phyloP scores from a whole-genome alignment of 139 green algal genomes.

The Limnomonas spitsbergensis region DNA sequence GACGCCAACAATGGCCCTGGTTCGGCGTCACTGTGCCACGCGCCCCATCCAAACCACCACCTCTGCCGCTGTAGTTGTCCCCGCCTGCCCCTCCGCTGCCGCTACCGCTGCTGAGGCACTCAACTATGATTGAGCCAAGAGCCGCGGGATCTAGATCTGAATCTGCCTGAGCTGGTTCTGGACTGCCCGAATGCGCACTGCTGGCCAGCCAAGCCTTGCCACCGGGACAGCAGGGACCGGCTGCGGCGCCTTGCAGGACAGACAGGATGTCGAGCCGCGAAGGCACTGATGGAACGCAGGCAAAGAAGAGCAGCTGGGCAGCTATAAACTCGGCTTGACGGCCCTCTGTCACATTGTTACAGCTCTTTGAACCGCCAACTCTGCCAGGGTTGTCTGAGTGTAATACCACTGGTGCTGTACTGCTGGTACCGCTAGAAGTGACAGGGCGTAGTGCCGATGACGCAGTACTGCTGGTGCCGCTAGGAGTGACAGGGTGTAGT shows the following conservation, averaged over 20 bases:
- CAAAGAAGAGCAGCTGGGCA: conserved; percentile 31
- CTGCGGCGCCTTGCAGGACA: background rate
- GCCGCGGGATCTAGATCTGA: background rate
- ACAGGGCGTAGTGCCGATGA: background rate
- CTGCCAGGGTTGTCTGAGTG: background rate
- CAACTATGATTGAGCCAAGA: background rate
- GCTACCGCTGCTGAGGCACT: background rate
- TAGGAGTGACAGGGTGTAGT: background rate
- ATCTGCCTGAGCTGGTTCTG: too few relatives aligned
- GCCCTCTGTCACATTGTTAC: background rate
- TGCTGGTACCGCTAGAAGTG: background rate
- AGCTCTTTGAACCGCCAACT: background rate
- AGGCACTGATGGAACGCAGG: conserved; percentile 2
- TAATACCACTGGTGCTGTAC: background rate
- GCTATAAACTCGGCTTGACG: conserved; percentile 14
- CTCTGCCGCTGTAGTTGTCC: background rate
- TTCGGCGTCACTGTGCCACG: background rate
- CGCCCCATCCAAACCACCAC: background rate
- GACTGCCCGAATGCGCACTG: too few relatives aligned
- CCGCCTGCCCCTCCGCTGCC: background rate
- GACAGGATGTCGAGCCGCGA: background rate
- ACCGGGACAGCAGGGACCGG: too few relatives aligned
- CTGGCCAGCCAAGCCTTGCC: too few relatives aligned
- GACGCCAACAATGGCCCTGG: too few relatives aligned
- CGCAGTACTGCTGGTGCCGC: background rate